Conservation (phyloP, 1,284 basidiomycete genomes). For the Porodaedalea pini region DNA sequence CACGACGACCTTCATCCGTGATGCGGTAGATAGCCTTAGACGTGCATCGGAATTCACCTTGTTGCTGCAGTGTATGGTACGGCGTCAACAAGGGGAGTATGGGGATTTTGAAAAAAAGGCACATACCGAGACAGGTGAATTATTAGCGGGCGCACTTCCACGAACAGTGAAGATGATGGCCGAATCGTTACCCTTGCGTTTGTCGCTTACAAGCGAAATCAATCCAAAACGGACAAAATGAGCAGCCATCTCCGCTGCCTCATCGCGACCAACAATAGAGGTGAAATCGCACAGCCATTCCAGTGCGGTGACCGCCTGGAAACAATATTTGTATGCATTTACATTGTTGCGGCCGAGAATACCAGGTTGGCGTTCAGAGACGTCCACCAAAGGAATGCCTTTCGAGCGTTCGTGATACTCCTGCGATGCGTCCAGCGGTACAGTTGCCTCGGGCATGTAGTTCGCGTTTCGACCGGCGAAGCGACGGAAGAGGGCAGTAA, state of each 20-base stretch:
- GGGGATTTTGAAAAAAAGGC: conserved; percentile 10
- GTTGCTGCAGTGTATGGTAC: conserved; percentile 50
- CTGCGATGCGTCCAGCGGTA: conserved; percentile 61
- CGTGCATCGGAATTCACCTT: conserved; percentile 93
- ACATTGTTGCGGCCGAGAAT: conserved; percentile 45
- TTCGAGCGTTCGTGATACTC: conserved; percentile 78
- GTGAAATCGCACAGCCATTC: conserved; percentile 99
- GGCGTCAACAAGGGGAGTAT: conserved; percentile 20
- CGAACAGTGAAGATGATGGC: conserved; percentile 87
- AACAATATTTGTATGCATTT: conserved; percentile 70
- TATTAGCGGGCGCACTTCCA: conserved; percentile 65
- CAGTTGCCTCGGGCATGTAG: conserved; percentile 50
- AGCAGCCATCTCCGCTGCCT: conserved; percentile 95
- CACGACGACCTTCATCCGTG: conserved; percentile 83
- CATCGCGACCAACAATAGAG: conserved; percentile 92
- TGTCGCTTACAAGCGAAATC: conserved; percentile 83
- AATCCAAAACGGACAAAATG: conserved; percentile 97
- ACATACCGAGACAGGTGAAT: conserved; percentile 70
- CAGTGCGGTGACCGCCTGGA: conserved; percentile 81
- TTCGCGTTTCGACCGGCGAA: conserved; percentile 89
- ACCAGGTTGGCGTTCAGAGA: conserved; percentile 57
- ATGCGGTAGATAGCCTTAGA: conserved; percentile 92
- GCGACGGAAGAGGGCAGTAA: conserved; percentile 92
- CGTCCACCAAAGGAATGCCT: conserved; percentile 68
- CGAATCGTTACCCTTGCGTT: conserved; percentile 83